Base-by-base conservation (phyloP, 345 rosid genomes). In the Eucalyptus globulus region DNA sequence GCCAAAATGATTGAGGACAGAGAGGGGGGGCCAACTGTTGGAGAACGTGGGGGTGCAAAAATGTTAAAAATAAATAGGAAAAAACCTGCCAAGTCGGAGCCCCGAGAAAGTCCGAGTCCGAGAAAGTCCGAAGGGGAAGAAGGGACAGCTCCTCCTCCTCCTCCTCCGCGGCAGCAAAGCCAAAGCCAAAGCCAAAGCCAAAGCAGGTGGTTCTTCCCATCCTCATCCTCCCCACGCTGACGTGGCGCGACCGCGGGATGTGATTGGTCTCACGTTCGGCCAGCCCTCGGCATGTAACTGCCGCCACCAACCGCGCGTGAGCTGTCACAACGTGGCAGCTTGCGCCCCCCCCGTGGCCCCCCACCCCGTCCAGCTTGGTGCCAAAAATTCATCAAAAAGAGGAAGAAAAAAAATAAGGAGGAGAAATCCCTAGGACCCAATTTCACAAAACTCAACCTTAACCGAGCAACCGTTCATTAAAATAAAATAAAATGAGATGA, bases 211-310 rank as follows among this genome's bases (percentile, higher is more conserved):
- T 65, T 90, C 90, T 49, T 89, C 72, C 88, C 89, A 88, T 81
- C 26, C 86, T 90, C 65, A 56, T 44, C 22, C 44, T 21, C 26
- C 58, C 53, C 56, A 26, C 22, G 92, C 86, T 92, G 95, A 95
- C 93, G 93, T 96, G 98, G 90, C 90, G 34, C 15, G 86, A 92
- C 91, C 91, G 21, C 53, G 91, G 45, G 93, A 93, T 94, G 89
- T 97, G 97, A 95, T 95, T 93, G 96, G 97, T 87, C 90, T 88
- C 93, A 91, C 89, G 92, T 89, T 89, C 69, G 45, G 44, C 88
- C 89, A 24, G 83, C 50, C 87, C 83, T 76, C 14, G 87, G 58
- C 81, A 58, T 50, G 88, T 40, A 89, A 91, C 93, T 76, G 87
- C 58, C 43, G 86, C 90, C 93, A 91, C 92, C 98, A 91, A 93